A percentile compares a stretch with the other conserved stretches of the same genome.
Conservation (phyloP, 805 yeast genomes). For the Alloascoidea hylecoeti region DNA sequence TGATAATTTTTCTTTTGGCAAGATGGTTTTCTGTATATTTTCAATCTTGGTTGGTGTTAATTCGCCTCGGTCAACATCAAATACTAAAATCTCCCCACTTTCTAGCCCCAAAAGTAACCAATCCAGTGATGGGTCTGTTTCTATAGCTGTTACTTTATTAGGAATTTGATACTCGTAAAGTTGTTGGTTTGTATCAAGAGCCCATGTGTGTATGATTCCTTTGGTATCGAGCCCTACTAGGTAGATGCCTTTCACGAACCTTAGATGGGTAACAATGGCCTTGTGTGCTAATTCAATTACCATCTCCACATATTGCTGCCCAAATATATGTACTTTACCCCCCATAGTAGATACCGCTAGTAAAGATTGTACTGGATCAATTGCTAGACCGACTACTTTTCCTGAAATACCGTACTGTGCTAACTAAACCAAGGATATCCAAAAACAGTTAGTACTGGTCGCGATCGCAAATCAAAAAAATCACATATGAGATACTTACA, state of each 20-base stretch:
- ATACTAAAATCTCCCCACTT: conserved; percentile 60
- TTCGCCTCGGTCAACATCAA: conserved; percentile 68
- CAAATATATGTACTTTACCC: conserved; percentile 67
- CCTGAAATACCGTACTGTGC: conserved; percentile 49
- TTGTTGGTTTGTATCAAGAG: conserved; percentile 43
- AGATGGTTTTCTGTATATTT: conserved; percentile 51
- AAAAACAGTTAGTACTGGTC: too few species aligned
- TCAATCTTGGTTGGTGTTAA: conserved; percentile 53
- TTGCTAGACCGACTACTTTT: conserved; percentile 51
- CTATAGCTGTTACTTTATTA: conserved; percentile 53
- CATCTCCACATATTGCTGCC: conserved; percentile 69
- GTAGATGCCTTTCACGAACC: conserved; percentile 71
- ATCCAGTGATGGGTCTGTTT: conserved; percentile 77
- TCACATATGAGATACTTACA: too few species aligned
- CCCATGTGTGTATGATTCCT: too few species aligned
- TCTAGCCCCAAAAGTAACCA: conserved; percentile 73
- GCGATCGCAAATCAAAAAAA: too few species aligned
- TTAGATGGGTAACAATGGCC: conserved; percentile 34
- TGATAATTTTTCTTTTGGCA: conserved; percentile 43
- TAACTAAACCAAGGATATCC: neutral
- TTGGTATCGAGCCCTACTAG: conserved; percentile 54
- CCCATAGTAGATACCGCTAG: conserved; percentile 65
- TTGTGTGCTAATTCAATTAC: conserved; percentile 38
- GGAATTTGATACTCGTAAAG: conserved; percentile 50
- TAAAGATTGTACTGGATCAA: conserved; percentile 80